Percentiles rank a stretch among this genome's conserved stretches.
These are phyloP conservation scores for Roridomyces roridus DNA, from an alignment of 768 basidiomycete species.

Conservation along the genomic window DNA sequence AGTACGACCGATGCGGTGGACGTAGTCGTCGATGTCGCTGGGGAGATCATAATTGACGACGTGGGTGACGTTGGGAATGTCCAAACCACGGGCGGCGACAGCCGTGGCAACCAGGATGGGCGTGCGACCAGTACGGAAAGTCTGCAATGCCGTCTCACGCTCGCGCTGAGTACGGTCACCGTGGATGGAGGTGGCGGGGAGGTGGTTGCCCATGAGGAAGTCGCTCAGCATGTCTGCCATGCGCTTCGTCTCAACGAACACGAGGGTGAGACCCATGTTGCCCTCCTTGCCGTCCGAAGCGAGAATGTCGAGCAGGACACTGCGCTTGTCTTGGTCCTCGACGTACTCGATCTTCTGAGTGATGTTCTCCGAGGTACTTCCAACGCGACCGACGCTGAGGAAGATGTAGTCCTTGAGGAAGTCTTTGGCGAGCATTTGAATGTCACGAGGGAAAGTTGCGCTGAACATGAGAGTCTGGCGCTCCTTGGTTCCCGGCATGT, in stretches of 20 bases:
- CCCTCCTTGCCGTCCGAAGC: constrained; percentile 71
- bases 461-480: constrained; percentile 99
- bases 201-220: constrained; percentile 82
- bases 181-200: constrained; percentile 96
- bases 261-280: constrained; percentile 77
- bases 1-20: constrained; percentile 97
- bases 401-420: constrained; percentile 99
- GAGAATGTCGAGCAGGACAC: constrained; percentile 93
- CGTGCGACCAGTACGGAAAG: constrained; percentile 93
- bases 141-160: constrained; percentile 93
- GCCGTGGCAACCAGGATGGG: constrained; percentile 98
- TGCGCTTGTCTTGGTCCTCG: constrained; percentile 96
- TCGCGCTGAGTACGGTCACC: constrained; percentile 98
- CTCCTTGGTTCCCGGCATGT: constrained; percentile 93
- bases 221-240: constrained; percentile 99
- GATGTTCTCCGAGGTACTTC: constrained; percentile 99
- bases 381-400: constrained; percentile 97
- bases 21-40: constrained; percentile 98
- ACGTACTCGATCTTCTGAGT: constrained; percentile 99
- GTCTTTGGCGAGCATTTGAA: constrained; percentile 94
- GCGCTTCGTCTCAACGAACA: constrained; percentile 99
- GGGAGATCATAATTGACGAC: constrained; percentile 99
- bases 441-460: constrained; percentile 98
- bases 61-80: constrained; percentile 99
- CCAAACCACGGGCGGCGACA: constrained; percentile 97